phyloP scores from a whole-genome alignment of 108 stramenopile species.

The Cyclotella kingstonii region DNA sequence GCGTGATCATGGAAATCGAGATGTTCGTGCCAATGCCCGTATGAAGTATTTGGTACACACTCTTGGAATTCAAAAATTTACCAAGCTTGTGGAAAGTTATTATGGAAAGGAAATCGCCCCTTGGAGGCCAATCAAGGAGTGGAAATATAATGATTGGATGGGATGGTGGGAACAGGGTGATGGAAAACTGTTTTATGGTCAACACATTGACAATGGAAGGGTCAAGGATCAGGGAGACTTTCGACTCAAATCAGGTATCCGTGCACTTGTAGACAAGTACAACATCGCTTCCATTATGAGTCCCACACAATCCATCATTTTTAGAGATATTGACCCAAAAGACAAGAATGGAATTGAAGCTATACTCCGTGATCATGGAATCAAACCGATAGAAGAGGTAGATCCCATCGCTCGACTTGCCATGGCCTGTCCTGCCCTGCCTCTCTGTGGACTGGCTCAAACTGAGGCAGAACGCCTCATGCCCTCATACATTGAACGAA shows the following conservation, averaged over 20 bases:
- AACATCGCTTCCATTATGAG: slow-evolving; percentile 86
- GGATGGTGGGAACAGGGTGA: slow-evolving; percentile 99
- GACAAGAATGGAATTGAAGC: slow-evolving; percentile 84
- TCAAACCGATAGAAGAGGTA: slow-evolving; percentile 86
- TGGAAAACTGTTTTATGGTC: slow-evolving; percentile 93
- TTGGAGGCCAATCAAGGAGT: slow-evolving; percentile 76
- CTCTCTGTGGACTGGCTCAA: slow-evolving; percentile 95
- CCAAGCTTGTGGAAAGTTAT: slow-evolving; percentile 89
- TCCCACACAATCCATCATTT: slow-evolving; percentile 93
- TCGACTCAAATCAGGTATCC: slow-evolving; percentile 87
- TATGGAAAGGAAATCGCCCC: slow-evolving; percentile 88
- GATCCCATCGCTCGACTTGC: slow-evolving; percentile 80
- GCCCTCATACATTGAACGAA: slow-evolving; percentile 86
- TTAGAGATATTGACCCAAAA: slow-evolving; percentile 87
- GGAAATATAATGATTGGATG: slow-evolving; percentile 98
- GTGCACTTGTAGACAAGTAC: slow-evolving; percentile 88
- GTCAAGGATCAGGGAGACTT: slow-evolving; percentile 92
- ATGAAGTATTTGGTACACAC: slow-evolving; percentile 99
- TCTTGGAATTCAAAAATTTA: slow-evolving; percentile 93
- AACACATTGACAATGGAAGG: slow-evolving; percentile 94
- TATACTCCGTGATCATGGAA: slow-evolving; percentile 82
- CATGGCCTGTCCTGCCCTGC: slow-evolving; percentile 98
- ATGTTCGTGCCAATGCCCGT: slow-evolving; percentile 95
- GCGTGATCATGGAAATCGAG: slow-evolving; percentile 97
- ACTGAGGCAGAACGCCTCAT: slow-evolving; percentile 96